A percentile compares a stretch with the other conserved stretches of the same genome.
phyloP scores from a whole-genome alignment of 257 asterid genomes.

The Eucommia ulmoides region DNA sequence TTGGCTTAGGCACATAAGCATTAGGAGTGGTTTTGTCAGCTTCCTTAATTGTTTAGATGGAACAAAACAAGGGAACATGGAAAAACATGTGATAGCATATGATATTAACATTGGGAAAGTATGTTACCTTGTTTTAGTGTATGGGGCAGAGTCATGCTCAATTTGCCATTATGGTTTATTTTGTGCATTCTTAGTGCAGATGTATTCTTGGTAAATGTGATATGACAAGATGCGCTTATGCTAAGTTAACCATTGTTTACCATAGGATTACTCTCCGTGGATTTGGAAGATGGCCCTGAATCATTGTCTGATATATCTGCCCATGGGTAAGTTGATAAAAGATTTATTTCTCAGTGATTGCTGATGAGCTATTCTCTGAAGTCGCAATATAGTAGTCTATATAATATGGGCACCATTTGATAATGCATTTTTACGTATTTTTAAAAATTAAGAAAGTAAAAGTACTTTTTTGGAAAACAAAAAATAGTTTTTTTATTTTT shows the following conservation, averaged over 20 bases:
- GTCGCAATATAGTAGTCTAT: too few relatives aligned
- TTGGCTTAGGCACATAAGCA: too few relatives aligned
- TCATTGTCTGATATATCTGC: constrained; percentile 38
- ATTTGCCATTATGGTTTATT: not conserved
- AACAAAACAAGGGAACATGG: not conserved
- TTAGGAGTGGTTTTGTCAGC: too few relatives aligned
- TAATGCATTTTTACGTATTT: too few relatives aligned
- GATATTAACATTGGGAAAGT: not conserved
- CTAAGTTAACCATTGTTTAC: constrained; percentile 4
- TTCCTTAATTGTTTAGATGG: too few relatives aligned
- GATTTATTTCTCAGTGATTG: not conserved
- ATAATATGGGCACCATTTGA: too few relatives aligned
- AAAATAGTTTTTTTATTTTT: too few relatives aligned
- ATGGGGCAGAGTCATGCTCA: not conserved
- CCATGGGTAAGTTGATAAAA: constrained; percentile 42
- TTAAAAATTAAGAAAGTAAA: too few relatives aligned
- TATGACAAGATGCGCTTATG: too few relatives aligned
- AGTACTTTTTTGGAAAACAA: too few relatives aligned
- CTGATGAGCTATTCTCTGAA: too few relatives aligned
- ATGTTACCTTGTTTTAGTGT: not conserved
- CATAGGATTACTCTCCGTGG: constrained; percentile 55
- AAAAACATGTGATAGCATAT: not conserved
- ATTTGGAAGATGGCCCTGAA: constrained; percentile 54
- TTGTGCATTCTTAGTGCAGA: not conserved
- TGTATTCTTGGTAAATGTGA: too few relatives aligned